Evolutionary conservation across 371 early-diverging fungal species (phyloP).

Genomic region (Smittium mucronatum): DNA sequence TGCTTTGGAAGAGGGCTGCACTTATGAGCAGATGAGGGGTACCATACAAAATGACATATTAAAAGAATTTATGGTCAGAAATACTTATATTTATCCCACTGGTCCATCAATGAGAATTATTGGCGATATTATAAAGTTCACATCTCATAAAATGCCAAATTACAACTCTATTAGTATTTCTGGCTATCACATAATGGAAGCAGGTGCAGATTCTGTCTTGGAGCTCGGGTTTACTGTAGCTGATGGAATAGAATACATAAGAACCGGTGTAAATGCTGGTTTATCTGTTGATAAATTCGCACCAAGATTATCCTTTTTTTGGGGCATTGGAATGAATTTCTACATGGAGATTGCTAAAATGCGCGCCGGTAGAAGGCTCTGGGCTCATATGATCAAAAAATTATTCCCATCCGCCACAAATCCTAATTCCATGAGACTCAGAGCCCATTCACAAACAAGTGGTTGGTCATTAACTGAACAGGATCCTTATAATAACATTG

Average conservation of each 20-base stretch:
- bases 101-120: slow-evolving; percentile 71
- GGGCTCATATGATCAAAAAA: slow-evolving; percentile 65
- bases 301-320: slow-evolving; percentile 78
- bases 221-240: slow-evolving; percentile 80
- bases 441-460: slow-evolving; percentile 79
- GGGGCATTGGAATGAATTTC: slow-evolving; percentile 84
- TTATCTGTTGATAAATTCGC: slow-evolving; percentile 78
- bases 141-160: slow-evolving; percentile 74
- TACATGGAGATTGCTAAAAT: slow-evolving; percentile 88
- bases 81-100: slow-evolving; percentile 81
- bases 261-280: slow-evolving; percentile 59
- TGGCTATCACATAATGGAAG: slow-evolving; percentile 82
- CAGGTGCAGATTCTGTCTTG: slow-evolving; percentile 69
- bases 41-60: slow-evolving; percentile 82
- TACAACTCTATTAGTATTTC: slow-evolving; percentile 85
- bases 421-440: slow-evolving; percentile 55
- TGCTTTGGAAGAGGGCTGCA: slow-evolving; percentile 68
- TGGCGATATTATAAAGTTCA: slow-evolving; percentile 71
- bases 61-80: slow-evolving; percentile 85
- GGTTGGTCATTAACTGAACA: slow-evolving; percentile 83
- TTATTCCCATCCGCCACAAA: slow-evolving; percentile 53
- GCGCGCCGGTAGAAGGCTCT: slow-evolving; percentile 67
- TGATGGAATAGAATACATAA: slow-evolving; percentile 68
- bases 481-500: slow-evolving; percentile 79
- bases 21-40: slow-evolving; percentile 58